Percentiles rank a stretch among this genome's conserved stretches.
phyloP scores from a whole-genome alignment of 2,329 filamentous ascomycete genomes.

The Ophiosphaerella narmari region DNA sequence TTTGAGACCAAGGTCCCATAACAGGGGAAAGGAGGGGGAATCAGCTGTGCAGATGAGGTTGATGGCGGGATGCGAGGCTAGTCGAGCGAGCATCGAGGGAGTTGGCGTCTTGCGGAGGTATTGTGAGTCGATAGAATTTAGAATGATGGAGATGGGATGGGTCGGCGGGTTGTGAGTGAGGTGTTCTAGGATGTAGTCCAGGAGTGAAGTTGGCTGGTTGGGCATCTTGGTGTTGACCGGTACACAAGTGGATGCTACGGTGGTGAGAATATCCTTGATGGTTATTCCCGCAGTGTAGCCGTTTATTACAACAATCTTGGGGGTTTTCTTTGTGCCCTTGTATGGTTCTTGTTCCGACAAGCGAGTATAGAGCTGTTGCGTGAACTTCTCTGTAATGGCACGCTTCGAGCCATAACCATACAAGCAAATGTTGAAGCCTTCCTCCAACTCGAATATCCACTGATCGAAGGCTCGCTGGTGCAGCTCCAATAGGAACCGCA shows the following conservation, averaged over 20 bases:
- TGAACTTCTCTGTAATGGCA: conserved; percentile 73
- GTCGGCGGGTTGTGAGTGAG: conserved; percentile 55
- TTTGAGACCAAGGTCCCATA: conserved; percentile 88
- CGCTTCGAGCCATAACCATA: conserved; percentile 94
- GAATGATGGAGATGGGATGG: conserved; percentile 65
- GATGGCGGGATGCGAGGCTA: conserved; percentile 75
- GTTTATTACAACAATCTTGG: conserved; percentile 81
- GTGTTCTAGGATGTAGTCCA: conserved; percentile 67
- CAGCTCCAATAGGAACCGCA: conserved; percentile 71
- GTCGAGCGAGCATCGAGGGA: conserved; percentile 74
- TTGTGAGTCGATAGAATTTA: conserved; percentile 85
- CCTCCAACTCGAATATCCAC: conserved; percentile 87
- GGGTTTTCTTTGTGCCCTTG: conserved; percentile 43
- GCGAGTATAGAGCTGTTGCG: conserved; percentile 67
- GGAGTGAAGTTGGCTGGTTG: conserved; percentile 69
- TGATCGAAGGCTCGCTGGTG: conserved; percentile 85
- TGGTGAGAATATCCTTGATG: conserved; percentile 70
- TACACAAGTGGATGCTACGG: conserved; percentile 67
- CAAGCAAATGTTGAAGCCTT: conserved; percentile 81
- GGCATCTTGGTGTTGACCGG: conserved; percentile 59
- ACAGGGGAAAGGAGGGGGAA: conserved; percentile 80
- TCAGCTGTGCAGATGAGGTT: conserved; percentile 81
- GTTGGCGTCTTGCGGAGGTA: conserved; percentile 72
- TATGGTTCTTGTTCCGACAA: conserved; percentile 30
- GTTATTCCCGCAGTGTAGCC: conserved; percentile 74